phyloP scores from a whole-genome alignment of 345 rosid genomes.

The Linum usitatissimum region DNA sequence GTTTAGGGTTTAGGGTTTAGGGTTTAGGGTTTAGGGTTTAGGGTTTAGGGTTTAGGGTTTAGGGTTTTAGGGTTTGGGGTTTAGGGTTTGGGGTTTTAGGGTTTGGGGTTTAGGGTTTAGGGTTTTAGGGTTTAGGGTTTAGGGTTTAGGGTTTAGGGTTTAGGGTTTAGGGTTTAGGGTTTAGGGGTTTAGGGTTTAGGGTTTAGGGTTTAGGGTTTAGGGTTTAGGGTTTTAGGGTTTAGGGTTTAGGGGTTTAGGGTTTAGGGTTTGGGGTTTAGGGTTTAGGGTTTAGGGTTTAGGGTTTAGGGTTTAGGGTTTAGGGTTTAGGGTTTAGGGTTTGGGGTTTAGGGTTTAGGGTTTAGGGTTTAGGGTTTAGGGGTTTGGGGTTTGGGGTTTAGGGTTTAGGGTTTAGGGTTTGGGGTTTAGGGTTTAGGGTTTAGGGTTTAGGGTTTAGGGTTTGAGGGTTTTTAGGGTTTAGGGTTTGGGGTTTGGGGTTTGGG shows the following conservation, averaged over 20 bases:
- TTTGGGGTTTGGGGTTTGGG: constrained; percentile 10
- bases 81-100: too few species aligned
- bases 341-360: constrained; percentile 11
- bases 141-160: constrained; percentile 8
- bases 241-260: constrained; percentile 5
- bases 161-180: constrained; percentile 3
- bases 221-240: constrained; percentile 4
- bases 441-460: constrained; percentile 3
- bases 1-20: constrained; percentile 9
- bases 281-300: constrained; percentile 9
- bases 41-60: constrained; percentile 13
- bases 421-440: constrained; percentile 14
- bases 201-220: constrained; percentile 11
- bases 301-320: constrained; percentile 11
- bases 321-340: constrained; percentile 18
- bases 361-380: constrained; percentile 1
- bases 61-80: background rate
- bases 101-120: too few species aligned
- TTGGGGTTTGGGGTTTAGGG: constrained; percentile 10
- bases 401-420: constrained; percentile 14
- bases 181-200: background rate
- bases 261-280: constrained; percentile 10
- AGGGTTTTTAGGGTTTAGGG: constrained; percentile 10
- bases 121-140: background rate
- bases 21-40: constrained; percentile 13